Evolutionary conservation across 495 filamentous ascomycete species (phyloP), one percentile per base, ranked within the genome.

Genomic region (Lentithecium fluviatile): DNA sequence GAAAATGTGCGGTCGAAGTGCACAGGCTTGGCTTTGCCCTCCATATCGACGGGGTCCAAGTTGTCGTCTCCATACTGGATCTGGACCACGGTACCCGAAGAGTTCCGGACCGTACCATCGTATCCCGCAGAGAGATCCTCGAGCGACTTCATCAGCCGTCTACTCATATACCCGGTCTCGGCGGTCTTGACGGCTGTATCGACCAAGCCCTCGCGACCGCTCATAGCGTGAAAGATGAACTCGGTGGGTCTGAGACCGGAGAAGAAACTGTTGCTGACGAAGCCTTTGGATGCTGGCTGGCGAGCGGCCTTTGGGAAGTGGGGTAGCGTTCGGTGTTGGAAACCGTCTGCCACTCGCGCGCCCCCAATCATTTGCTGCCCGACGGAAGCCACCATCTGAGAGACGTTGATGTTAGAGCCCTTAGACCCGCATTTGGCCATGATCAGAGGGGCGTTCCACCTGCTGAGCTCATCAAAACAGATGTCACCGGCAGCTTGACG

Each of bases 151-250:
- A 98, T 97, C 73, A 98, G 73, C 42, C 94, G 87, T 76, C 94
- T 85, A 59, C 92, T 97, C 95, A 98, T 98, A 77, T 98, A 98
- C 53, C 94, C 94, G 5, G 94, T 98, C 74, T 98, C 94, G 25
- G 94, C 94, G 15, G 94, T 98, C 78, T 98, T 98, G 75, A 98
- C 94, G 32, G 94, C 94, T n/a, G 94, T 98, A 83, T 98, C 94
- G 66, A 98, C 92, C 62, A 98, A 78, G 82, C 94, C 94, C 84
- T 96, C 94, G 85, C 94, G 88, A 70, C 94, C 94, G 42, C 90
- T 94, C 77, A 97, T 96, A 60, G 94, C 94, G 80, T 98, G 94
- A 78, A 98, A 97, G 60, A 97, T 83, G 75, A 98, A 97, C 70
- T 98, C 94, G 0, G 85, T 88, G 2, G 95, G 91, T 10, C 82